Conservation (phyloP, 1,139 yeast genomes). For the Zygosaccharomyces sapae region DNA sequence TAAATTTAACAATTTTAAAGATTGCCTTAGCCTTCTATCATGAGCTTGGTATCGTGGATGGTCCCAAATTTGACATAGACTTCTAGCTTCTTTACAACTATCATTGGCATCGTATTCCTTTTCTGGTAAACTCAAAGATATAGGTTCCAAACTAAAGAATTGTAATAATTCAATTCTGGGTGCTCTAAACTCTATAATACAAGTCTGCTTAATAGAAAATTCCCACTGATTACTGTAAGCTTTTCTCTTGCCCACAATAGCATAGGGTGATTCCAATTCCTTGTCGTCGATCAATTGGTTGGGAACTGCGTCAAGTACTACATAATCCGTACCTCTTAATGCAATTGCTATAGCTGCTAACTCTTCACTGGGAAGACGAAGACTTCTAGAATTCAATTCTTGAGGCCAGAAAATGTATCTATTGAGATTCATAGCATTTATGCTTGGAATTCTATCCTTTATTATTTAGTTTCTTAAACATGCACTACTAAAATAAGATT, state of each 20-base stretch:
- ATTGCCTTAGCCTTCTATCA: constrained; percentile 19
- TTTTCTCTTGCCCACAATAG: constrained; percentile 12
- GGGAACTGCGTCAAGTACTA: constrained; percentile 21
- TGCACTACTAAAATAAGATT: background rate
- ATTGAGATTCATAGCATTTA: constrained; percentile 15
- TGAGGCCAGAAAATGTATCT: constrained; percentile 27
- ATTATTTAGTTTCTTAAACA: background rate
- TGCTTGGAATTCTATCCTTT: background rate
- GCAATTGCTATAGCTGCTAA: constrained; percentile 20
- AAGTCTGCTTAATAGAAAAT: constrained; percentile 16
- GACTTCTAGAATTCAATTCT: constrained; percentile 13
- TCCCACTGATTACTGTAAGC: constrained; percentile 13
- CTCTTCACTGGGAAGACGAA: background rate
- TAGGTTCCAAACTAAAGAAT: constrained; percentile 72
- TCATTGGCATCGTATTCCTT: constrained; percentile 26
- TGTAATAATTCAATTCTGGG: constrained; percentile 75
- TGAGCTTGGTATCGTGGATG: constrained; percentile 26
- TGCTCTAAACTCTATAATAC: constrained; percentile 60
- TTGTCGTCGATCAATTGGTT: constrained; percentile 1
- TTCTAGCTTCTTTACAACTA: constrained; percentile 27
- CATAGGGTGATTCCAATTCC: constrained; percentile 18
- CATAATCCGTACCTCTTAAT: constrained; percentile 20
- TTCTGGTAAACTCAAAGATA: constrained; percentile 56
- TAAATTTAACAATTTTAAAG: constrained; percentile 29
- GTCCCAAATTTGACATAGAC: constrained; percentile 32